Percentiles rank a stretch among this genome's conserved stretches.
These are phyloP conservation scores for Crithidia sp. DNA, from an alignment of 208 protist species.

Conservation along the genomic window DNA sequence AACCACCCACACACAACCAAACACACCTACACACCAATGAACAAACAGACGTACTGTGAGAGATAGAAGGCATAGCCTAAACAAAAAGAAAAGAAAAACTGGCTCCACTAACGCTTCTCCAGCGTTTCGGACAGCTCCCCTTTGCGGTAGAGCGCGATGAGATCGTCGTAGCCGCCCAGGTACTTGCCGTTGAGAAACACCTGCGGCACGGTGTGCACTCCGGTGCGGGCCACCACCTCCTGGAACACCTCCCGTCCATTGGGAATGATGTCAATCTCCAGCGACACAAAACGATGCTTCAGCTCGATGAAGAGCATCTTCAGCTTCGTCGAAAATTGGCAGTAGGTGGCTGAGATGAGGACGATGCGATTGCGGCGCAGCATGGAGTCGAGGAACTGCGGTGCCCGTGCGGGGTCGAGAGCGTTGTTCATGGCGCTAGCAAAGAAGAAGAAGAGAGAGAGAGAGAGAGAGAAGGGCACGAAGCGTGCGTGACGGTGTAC, in stretches of 20 bases:
- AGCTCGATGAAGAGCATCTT: conserved; percentile 87
- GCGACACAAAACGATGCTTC: conserved; percentile 83
- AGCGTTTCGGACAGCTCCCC: conserved; percentile 60
- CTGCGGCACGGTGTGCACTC: conserved; percentile 85
- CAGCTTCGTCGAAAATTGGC: conserved; percentile 80
- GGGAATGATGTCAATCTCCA: conserved; percentile 90
- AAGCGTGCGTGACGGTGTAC: too few species aligned
- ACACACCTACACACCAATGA: too few species aligned
- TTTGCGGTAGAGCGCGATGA: conserved; percentile 70
- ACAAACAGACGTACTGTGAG: too few species aligned
- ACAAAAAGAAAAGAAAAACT: too few species aligned
- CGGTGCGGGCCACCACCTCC: conserved; percentile 71
- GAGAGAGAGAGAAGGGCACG: background rate
- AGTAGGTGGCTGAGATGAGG: conserved; percentile 90
- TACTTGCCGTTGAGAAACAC: conserved; percentile 84
- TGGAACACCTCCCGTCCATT: conserved; percentile 85
- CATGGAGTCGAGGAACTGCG: conserved; percentile 86
- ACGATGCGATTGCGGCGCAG: conserved; percentile 79
- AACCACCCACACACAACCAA: too few species aligned
- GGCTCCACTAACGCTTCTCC: conserved; percentile 42
- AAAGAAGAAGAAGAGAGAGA: conserved; percentile 3
- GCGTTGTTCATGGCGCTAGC: conserved; percentile 39
- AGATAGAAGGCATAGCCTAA: too few species aligned
- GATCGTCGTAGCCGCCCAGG: conserved; percentile 87
- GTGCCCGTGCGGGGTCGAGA: conserved; percentile 63